A percentile compares a stretch with the other conserved stretches of the same genome.
phyloP scores from a whole-genome alignment of 306 rosid genomes.

The Trifolium pratense region DNA sequence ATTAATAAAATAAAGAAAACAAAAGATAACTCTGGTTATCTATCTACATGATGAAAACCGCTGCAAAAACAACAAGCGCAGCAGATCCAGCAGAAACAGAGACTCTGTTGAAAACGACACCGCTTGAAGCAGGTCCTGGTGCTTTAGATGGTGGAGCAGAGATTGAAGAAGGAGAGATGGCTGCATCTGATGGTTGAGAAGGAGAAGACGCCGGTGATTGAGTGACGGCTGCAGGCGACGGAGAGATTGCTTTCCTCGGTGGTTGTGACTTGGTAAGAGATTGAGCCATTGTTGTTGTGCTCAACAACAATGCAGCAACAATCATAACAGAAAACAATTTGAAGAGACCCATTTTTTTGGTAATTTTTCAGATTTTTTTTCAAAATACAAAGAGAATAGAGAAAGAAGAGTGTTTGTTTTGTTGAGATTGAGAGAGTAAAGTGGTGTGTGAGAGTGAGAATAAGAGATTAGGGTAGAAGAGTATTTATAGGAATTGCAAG shows the following conservation, averaged over 20 bases:
- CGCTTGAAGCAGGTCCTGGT: slow-evolving; percentile 31
- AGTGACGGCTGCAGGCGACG: not conserved
- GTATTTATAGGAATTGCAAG: slow-evolving; percentile 26
- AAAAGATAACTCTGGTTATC: not conserved
- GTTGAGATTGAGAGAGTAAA: not conserved
- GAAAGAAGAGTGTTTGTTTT: not conserved
- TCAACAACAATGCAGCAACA: slow-evolving; percentile 41
- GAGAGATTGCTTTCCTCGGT: slow-evolving; percentile 28
- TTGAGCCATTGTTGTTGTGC: slow-evolving; percentile 47
- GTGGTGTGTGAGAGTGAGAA: not conserved
- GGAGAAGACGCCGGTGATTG: not conserved
- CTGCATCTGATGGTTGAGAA: not conserved
- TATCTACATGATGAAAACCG: slow-evolving; percentile 32
- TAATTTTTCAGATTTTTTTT: no score
- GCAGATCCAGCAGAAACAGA: slow-evolving; percentile 30
- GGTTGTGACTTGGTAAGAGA: slow-evolving; percentile 31
- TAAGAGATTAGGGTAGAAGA: not conserved
- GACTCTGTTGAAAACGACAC: slow-evolving; percentile 44
- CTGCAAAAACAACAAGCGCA: not conserved
- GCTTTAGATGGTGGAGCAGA: slow-evolving; percentile 40
- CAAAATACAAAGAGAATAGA: not conserved
- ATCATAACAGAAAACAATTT: slow-evolving; percentile 25
- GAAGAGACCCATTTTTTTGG: not conserved
- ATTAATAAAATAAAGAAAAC: not conserved
- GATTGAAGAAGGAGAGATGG: slow-evolving; percentile 39